Base-by-base conservation (phyloP, 768 basidiomycete genomes). In the Paxillus rubicundulus region DNA sequence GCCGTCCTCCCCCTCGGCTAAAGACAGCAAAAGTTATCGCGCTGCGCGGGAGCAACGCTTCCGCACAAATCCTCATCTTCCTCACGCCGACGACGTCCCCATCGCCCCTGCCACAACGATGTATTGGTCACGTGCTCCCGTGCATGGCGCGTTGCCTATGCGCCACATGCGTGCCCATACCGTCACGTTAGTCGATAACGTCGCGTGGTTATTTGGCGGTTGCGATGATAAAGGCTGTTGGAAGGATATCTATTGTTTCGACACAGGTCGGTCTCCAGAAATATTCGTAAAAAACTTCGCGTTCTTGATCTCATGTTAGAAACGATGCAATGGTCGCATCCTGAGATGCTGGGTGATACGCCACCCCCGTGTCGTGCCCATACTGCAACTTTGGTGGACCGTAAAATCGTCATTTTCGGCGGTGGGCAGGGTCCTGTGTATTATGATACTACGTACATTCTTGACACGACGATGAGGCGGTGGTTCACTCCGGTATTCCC, bases 121-220 rank as follows among this genome's bases (percentile, higher is more conserved):
- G 85, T 85, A 93, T 67, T 93, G 91, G 91, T 87, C 86, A 63
- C 78, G 79, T 48, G 91, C 91, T 0, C 89, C 91, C 0, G 86
- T 89, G 17, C 87, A 85, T 66, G 91, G 91, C 0, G 50, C 71
- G 0, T 56, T 89, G 30, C 89, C 90, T 2, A 79, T 74, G 60
- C 77, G 81, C 47, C 80, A 79, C 9, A 81, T 94, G 73, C 81
- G 92, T 4, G 89, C 91, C 2, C 92, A 94, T 65, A 90, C 81
- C 5, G 86, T 87, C 39, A 95, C 89, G 1, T 73, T 95, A 42
- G 85, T 94, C 17, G 92, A 94, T 53, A 80, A 84, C 40, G 75
- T 82, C 30, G 89, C 87, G 0, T 98, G 92, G 91, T 61, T 95
- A 27, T 87, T 95, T 60, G 93, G 93, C 9, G 94, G 93, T 2